Percentiles rank a stretch among this genome's conserved stretches.
Evolutionary conservation across 306 rosid genomes (phyloP).

Genomic region (Casuarina cunninghamiana): DNA sequence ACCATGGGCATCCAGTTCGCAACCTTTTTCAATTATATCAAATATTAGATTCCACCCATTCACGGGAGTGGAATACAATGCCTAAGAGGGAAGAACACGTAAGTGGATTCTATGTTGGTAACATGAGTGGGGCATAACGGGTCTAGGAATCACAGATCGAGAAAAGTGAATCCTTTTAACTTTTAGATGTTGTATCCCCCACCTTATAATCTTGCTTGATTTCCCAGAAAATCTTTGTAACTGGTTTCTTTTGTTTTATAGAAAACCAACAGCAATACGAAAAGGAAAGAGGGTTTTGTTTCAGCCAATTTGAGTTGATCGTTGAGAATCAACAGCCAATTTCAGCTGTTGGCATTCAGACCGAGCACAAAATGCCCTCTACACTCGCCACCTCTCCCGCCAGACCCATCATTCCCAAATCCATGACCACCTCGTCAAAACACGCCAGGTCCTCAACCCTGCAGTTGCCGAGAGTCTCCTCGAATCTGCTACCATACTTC

Average conservation of each 20-base stretch:
- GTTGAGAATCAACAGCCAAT: not conserved
- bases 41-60: not conserved
- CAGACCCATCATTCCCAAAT: constrained; percentile 32
- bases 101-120: not conserved
- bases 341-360: not conserved
- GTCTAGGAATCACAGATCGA: not conserved
- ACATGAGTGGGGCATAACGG: not conserved
- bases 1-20: constrained; percentile 35
- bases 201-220: no score
- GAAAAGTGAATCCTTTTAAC: no score
- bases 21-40: constrained; percentile 19
- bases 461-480: constrained; percentile 46
- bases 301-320: not conserved
- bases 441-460: constrained; percentile 55
- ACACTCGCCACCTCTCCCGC: constrained; percentile 30
- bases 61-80: no score
- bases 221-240: no score
- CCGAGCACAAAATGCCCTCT: constrained; percentile 21
- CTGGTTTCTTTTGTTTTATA: no score
- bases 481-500: constrained; percentile 54
- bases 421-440: constrained; percentile 66
- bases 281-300: no score
- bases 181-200: no score
- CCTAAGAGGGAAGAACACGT: no score
- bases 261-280: no score